A percentile compares a stretch with the other conserved stretches of the same genome.
Evolutionary conservation across 2,329 filamentous ascomycete species (phyloP).

Genomic region (Colletotrichum tanaceti): DNA sequence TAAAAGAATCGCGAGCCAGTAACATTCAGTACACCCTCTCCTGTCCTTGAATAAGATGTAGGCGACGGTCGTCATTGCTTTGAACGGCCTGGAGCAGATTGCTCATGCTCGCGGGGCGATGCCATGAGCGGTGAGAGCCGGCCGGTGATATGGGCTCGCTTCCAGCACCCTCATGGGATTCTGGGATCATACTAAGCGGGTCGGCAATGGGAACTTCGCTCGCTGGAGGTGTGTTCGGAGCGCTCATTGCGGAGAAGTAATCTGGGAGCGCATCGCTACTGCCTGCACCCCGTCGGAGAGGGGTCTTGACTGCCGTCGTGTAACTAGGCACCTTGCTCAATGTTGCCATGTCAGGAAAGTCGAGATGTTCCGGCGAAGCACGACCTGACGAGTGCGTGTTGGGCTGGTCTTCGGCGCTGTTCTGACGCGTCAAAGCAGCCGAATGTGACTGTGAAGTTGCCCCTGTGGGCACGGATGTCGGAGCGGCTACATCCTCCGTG

Average conservation of each 20-base stretch:
- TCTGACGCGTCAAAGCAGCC: constrained; percentile 63
- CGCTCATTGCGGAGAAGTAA: constrained; percentile 71
- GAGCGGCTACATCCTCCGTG: constrained; percentile 58
- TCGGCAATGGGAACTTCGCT: constrained; percentile 45
- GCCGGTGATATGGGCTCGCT: constrained; percentile 34
- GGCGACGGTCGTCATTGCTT: constrained; percentile 44
- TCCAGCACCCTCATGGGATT: constrained; percentile 39
- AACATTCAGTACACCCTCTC: constrained; percentile 47
- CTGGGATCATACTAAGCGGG: constrained; percentile 47
- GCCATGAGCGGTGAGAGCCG: constrained; percentile 34
- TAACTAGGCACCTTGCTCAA: constrained; percentile 83
- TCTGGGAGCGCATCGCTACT: constrained; percentile 69
- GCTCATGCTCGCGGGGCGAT: constrained; percentile 40
- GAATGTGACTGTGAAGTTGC: constrained; percentile 58
- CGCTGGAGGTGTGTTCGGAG: constrained; percentile 61
- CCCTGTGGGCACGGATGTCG: constrained; percentile 53
- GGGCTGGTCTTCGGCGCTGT: constrained; percentile 60
- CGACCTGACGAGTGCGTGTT: constrained; percentile 56
- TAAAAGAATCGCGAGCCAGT: not conserved
- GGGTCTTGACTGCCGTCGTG: constrained; percentile 76
- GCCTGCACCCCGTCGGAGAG: constrained; percentile 64
- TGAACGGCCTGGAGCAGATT: constrained; percentile 33
- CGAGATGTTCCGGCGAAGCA: constrained; percentile 67
- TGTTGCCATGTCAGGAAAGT: constrained; percentile 70
- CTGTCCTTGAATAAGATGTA: constrained; percentile 52